Percentiles rank a stretch among this genome's conserved stretches.
phyloP scores from a whole-genome alignment of 1,284 basidiomycete genomes.

The Pseudozyma hubeiensis region DNA sequence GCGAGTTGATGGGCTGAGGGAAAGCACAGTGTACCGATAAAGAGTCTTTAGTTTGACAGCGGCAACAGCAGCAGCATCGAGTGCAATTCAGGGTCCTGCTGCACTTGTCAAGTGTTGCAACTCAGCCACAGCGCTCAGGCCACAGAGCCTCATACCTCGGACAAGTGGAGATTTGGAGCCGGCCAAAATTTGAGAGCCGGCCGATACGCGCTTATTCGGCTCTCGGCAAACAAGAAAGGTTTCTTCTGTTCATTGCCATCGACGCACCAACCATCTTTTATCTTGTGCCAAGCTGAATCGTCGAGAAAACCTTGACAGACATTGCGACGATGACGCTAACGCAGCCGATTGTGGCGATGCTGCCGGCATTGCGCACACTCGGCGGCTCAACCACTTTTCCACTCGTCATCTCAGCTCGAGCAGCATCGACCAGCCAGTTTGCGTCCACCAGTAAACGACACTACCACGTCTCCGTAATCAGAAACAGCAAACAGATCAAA shows the following conservation, averaged over 20 bases:
- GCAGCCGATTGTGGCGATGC: constrained; percentile 8
- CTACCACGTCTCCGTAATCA: constrained; percentile 6
- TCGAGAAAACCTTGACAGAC: background rate
- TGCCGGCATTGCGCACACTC: constrained; percentile 17
- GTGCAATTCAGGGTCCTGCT: constrained; percentile 29
- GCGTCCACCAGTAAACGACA: background rate
- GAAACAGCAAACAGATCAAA: constrained; percentile 11
- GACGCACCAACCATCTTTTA: constrained; percentile 1
- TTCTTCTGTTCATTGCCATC: background rate
- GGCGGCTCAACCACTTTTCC: constrained; percentile 2
- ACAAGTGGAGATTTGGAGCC: background rate
- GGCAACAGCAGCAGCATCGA: background rate
- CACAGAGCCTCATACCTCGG: no score
- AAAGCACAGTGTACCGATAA: no score
- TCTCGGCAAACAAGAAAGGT: constrained; percentile 14
- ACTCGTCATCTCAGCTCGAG: constrained; percentile 9
- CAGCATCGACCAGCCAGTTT: background rate
- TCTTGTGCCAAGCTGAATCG: background rate
- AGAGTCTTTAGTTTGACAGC: no score
- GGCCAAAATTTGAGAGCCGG: constrained; percentile 10
- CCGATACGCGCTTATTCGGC: constrained; percentile 23
- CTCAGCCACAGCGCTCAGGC: background rate
- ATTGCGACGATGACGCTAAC: constrained; percentile 3
- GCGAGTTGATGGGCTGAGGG: no score
- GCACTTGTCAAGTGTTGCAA: constrained; percentile 1